A percentile compares a stretch with the other conserved stretches of the same genome.
Conservation (phyloP, 2,329 filamentous ascomycete species). For the Sarocladium strictum region DNA sequence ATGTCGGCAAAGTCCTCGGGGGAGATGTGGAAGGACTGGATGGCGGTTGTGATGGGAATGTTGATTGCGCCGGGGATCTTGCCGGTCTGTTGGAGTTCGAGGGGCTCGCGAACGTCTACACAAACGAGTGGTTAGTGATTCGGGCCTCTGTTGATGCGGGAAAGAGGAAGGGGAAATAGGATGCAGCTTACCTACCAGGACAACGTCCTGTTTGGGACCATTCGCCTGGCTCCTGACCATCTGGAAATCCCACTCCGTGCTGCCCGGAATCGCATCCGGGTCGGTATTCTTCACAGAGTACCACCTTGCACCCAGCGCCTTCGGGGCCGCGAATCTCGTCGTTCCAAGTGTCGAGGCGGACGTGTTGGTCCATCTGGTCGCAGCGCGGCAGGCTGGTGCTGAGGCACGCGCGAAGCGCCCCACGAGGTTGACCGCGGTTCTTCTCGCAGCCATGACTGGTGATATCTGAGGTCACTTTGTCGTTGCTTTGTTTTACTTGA, state of each 20-base stretch:
- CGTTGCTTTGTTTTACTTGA: no score
- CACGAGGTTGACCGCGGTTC: neutral
- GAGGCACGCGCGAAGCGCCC: neutral
- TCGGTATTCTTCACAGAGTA: constrained; percentile 21
- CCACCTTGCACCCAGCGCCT: constrained; percentile 11
- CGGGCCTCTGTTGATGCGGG: no score
- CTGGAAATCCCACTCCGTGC: constrained; percentile 43
- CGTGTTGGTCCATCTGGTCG: neutral
- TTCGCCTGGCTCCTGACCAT: constrained; percentile 36
- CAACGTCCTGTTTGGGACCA: constrained; percentile 20
- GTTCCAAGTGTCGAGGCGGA: neutral
- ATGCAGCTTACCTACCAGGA: constrained; percentile 43
- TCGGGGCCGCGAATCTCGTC: neutral
- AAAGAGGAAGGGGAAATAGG: neutral
- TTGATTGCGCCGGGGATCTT: constrained; percentile 77
- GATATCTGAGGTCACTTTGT: no score
- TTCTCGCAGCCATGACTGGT: neutral
- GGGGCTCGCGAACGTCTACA: constrained; percentile 66
- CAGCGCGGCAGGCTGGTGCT: neutral
- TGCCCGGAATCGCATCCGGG: constrained; percentile 16
- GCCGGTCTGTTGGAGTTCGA: constrained; percentile 57
- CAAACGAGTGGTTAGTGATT: no score
- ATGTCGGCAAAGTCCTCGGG: constrained; percentile 76
- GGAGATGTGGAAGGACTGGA: constrained; percentile 73
- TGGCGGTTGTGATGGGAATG: constrained; percentile 70